Base-by-base conservation (phyloP, 1,284 basidiomycete genomes). In the Marasmius fiardii region DNA sequence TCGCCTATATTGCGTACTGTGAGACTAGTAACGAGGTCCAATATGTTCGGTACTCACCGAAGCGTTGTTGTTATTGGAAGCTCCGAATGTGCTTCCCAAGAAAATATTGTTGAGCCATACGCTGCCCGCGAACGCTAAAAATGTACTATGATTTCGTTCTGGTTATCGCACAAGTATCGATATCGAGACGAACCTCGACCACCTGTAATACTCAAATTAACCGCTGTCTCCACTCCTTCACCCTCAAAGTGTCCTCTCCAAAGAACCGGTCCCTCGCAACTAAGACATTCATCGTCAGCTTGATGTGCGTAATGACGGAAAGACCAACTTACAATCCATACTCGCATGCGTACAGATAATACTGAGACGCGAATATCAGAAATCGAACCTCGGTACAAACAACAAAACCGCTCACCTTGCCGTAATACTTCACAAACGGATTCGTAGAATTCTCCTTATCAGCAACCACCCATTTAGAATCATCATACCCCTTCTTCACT, bases 241-340 rank as follows among this genome's bases (percentile, higher is more conserved):
- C 72, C 74, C 21, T 65, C 70, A 63, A 87, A 86, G 60, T 82
- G 78, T 2, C 85, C 84, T 20, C 83, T 75, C 82, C 82, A 87
- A 20, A 87, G 68, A 20, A 85, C 77, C n/a, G 71, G 71, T 47
- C 82, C 82, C 64, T 85, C 82, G 56, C 83, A 82, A 62, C 82
- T 82, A 49, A 37, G 16, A 26, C 10, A 39, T 21, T 20, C 5
- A 26, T 20, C 16, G 14, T 20, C 16, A n/a, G 20, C 39, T 41
- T 7, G 14, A 31, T 28, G 20, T 23, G 16, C 20, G 16, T 24
- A 18, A 26, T 28, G 16, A 28, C 56, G 14, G 21, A 12, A 48
- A 11, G 35, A 47, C 2, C 4, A 26, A 69, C 79, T 64, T 57
- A 85, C 83, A 79, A 85, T 45, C 63, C 33, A 47, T 63, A 23